Conservation (phyloP, 495 filamentous ascomycete genomes). For the Peziza echinospora region DNA sequence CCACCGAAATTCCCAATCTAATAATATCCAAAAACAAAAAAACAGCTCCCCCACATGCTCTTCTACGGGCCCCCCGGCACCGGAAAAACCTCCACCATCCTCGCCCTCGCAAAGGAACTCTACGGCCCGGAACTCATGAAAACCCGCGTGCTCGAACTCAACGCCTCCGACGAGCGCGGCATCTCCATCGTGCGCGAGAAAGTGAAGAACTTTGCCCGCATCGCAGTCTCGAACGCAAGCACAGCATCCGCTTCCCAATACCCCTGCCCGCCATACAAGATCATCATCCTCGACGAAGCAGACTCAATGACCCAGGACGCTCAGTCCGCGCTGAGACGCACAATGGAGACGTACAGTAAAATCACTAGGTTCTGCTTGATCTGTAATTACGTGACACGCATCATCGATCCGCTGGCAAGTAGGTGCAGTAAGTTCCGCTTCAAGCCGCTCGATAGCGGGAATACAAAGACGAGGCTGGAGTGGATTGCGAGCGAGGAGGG, state of each 20-base stretch:
- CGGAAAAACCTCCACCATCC: slow-evolving; percentile 60
- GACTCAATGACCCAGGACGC: slow-evolving; percentile 98
- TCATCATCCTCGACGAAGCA: slow-evolving; percentile 92
- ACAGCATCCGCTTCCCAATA: slow-evolving; percentile 45
- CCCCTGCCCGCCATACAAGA: slow-evolving; percentile 94
- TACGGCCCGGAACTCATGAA: slow-evolving; percentile 90
- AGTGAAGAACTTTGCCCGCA: slow-evolving; percentile 91
- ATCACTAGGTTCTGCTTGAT: slow-evolving; percentile 95
- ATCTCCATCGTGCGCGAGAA: slow-evolving; percentile 96
- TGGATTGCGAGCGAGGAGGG: slow-evolving; percentile 62
- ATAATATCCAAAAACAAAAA: slow-evolving; percentile 25
- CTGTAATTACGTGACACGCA: slow-evolving; percentile 95
- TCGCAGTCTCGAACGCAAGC: slow-evolving; percentile 69
- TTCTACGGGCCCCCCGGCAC: slow-evolving; percentile 74
- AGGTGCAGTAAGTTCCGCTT: slow-evolving; percentile 94
- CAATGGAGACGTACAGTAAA: slow-evolving; percentile 93
- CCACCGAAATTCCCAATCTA: slow-evolving; percentile 1
- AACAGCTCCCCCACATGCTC: slow-evolving; percentile 98
- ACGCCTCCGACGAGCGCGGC: slow-evolving; percentile 95
- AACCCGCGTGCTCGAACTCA: slow-evolving; percentile 87
- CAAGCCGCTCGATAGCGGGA: slow-evolving; percentile 74
- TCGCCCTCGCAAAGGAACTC: slow-evolving; percentile 84
- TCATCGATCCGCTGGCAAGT: slow-evolving; percentile 87
- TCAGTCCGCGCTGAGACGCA: slow-evolving; percentile 72
- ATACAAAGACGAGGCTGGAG: slow-evolving; percentile 49